Conservation (phyloP, 805 yeast genomes). For the Hagleromyces aurorensis region DNA sequence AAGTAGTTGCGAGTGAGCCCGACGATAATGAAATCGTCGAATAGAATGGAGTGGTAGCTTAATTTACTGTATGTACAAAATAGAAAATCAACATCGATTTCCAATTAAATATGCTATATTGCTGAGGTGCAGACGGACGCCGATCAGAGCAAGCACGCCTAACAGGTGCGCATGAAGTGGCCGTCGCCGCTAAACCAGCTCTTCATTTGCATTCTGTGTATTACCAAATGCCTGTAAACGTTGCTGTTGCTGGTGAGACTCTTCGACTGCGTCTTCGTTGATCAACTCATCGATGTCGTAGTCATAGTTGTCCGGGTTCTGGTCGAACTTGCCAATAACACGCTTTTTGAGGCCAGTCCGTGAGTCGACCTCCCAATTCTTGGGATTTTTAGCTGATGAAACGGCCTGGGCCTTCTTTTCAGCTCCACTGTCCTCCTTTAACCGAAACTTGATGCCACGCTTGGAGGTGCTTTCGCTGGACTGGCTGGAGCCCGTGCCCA, state of each 20-base stretch:
- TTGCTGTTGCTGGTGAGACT: conserved; percentile 13
- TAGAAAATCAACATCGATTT: too few relatives aligned
- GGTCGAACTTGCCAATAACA: conserved; percentile 21
- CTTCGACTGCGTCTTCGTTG: conserved; percentile 28
- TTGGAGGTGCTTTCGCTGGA: conserved; percentile 6
- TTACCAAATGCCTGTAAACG: conserved; percentile 17
- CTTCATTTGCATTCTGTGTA: conserved; percentile 18
- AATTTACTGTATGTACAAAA: too few relatives aligned
- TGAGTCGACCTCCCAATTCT: conserved; percentile 19
- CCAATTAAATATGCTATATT: too few relatives aligned
- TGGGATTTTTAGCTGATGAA: conserved; percentile 8
- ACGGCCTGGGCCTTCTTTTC: conserved; percentile 1
- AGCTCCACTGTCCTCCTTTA: conserved; percentile 10
- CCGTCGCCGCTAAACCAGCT: conserved; percentile 14
- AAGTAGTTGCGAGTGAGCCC: conserved; percentile 1
- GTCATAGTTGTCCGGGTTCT: conserved; percentile 40
- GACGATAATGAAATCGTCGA: conserved; percentile 1
- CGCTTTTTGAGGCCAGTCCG: conserved; percentile 28
- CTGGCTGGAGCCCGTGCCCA: too few relatives aligned
- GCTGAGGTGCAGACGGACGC: too few relatives aligned
- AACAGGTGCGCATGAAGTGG: not conserved
- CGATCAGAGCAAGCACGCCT: too few relatives aligned
- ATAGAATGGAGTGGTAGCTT: not conserved
- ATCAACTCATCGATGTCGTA: conserved; percentile 43
- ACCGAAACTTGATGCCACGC: conserved; percentile 18